Percentiles rank a stretch among this genome's conserved stretches.
Evolutionary conservation across 2,329 filamentous ascomycete genomes (phyloP).

Genomic region (Apiospora malaysiana): DNA sequence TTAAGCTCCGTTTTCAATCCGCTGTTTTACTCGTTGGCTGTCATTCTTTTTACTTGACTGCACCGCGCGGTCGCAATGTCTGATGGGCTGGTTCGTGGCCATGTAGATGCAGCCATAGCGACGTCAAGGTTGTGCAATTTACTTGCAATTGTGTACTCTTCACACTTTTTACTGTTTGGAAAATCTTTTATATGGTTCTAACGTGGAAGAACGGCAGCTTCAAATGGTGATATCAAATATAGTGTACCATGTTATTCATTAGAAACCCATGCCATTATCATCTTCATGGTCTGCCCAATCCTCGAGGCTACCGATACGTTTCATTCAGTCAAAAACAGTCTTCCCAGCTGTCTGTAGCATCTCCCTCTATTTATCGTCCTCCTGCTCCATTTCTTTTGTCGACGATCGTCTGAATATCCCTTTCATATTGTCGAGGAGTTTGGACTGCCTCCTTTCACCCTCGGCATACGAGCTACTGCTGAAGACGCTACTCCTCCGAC

Average conservation of each 20-base stretch:
- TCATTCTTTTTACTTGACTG: not conserved
- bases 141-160: not conserved
- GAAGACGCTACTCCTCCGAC: slow-evolving; percentile 7
- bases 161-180: no score
- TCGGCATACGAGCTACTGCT: not conserved
- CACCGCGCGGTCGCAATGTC: not conserved
- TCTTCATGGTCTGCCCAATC: no score
- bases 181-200: no score
- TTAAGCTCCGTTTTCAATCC: no score
- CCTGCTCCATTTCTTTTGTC: slow-evolving; percentile 1
- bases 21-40: not conserved
- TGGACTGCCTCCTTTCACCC: slow-evolving; percentile 5
- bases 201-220: no score
- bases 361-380: not conserved
- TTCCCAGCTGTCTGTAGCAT: not conserved
- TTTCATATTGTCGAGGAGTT: slow-evolving; percentile 8
- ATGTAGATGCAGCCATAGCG: not conserved
- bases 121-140: not conserved
- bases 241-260: no score
- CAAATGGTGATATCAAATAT: no score
- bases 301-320: no score
- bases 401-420: not conserved
- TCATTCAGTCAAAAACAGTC: no score
- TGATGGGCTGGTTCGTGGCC: not conserved
- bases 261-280: no score